Evolutionary conservation across 192 early-diverging fungal genomes (phyloP), one percentile per base, ranked within the genome.

Genomic region (Jimgerdemannia lactiflua): DNA sequence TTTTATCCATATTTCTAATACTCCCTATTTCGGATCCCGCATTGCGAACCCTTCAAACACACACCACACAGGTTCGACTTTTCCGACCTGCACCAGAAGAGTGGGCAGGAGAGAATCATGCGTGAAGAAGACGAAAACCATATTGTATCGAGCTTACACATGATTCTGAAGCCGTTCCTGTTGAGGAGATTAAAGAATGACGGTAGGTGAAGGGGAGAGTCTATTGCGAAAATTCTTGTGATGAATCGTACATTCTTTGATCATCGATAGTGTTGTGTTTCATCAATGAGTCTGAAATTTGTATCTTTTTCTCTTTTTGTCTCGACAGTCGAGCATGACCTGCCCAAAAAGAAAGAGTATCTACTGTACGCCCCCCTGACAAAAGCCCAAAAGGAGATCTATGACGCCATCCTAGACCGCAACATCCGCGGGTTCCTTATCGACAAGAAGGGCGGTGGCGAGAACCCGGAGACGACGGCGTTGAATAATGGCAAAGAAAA

Each of bases 301-400:
- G 3, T 10, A 20, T 77, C 42, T 54, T 71, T 42, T 41, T 76
- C 20, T 4, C 43, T 17, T 65, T 41, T 76, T 42, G 29, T 71
- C 39, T 69, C 44, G n/a, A 40, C 87, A 91, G 96, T 98, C 3
- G 97, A 97, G 71, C 87, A 93, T 65, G 83, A 87, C 19, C 75
- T 99, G 74, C 98, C 98, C 18, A 93, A 91, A 75, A 99, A 99
- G 83, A 91, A 92, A 64, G 96, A 98, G 83, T 93, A 95, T 70
- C 75, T 97, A 7, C 76, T 98, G 4, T 91, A 94, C 67, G 91
- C 89, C 18, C 94, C 94, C 1, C 81, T 94, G 72, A 91, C 92
- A 0, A 84, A 85, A 4, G 68, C 86, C 65, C 94, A 95, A 82
- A 91, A 88, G 72, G 87, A 90, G 72, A 86, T 89, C 75, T 93